Base-by-base conservation (phyloP, 192 early-diverging fungal genomes). In the Allomyces macrogynus region DNA sequence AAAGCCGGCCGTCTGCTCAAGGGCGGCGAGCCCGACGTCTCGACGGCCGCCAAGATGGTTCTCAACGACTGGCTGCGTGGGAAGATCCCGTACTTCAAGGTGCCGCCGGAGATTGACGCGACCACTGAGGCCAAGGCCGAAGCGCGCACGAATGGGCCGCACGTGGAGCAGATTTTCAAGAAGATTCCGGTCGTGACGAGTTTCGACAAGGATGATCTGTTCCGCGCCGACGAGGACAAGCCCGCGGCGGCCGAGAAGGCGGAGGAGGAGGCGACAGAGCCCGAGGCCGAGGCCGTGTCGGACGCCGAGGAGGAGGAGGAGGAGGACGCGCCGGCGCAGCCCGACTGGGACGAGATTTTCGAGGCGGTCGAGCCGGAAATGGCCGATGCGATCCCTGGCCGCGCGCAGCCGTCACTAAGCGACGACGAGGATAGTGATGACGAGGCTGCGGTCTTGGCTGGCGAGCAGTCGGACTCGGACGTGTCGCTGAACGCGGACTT, bases 21-120 rank as follows among this genome's bases (percentile, higher is more conserved):
- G 76, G 91, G 92, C 64, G 96, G 90, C 14, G 96, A 99, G 68
- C 87, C 96, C n/a, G 91, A 99, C 75, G 43, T 94, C 42, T 76
- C 79, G 16, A 87, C 87, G 23, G 90, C 95, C 16, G 85, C 96
- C 42, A 92, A 92, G 72, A 99, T 96, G 92, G 83, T 99, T 11
- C 78, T 99, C 68, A 99, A 94, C 77, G 96, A 99, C 77, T 99
- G 93, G 93, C 73, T 96, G 60, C 86, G 96, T 60, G 96, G 96
- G 23, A 91, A 91, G 70, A 90, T 99, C 71, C 96, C 96, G 24
- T 95, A 86, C 79, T 99, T 88, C 73, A 81, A 85, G 3, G 74
- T 84, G 23, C 96, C 96, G 44, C 88, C 90, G 25, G 79, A 77
- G 16, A 14, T 57, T n/a, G 49, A 57, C 16, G 49, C 49, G 12